phyloP scores from a whole-genome alignment of 1,284 basidiomycete genomes.

The Garcileccinum viscosum region DNA sequence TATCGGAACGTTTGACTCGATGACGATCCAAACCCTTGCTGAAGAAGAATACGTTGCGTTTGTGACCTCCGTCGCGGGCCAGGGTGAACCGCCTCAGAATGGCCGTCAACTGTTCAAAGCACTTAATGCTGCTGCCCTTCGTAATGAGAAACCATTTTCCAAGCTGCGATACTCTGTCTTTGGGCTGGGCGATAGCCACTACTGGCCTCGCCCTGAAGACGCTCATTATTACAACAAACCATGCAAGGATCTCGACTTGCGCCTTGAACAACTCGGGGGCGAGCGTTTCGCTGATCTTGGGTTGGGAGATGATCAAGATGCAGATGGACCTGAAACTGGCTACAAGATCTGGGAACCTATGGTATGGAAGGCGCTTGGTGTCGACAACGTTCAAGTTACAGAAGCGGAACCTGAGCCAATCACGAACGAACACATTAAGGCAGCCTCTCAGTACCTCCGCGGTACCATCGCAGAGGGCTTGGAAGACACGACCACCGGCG shows the following conservation, averaged over 20 bases:
- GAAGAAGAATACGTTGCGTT: conserved; percentile 87
- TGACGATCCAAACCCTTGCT: conserved; percentile 75
- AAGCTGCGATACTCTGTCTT: conserved; percentile 86
- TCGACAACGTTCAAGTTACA: conserved; percentile 87
- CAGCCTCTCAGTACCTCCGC: conserved; percentile 91
- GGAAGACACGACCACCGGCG: conserved; percentile 85
- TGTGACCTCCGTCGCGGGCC: conserved; percentile 96
- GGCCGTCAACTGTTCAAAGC: conserved; percentile 91
- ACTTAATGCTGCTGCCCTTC: conserved; percentile 69
- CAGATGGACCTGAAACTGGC: conserved; percentile 94
- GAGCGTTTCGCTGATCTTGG: conserved; percentile 78
- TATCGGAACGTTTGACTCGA: conserved; percentile 77
- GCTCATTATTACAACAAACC: conserved; percentile 99
- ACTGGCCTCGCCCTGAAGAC: conserved; percentile 98
- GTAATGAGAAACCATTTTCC: conserved; percentile 60
- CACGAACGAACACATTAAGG: conserved; percentile 99
- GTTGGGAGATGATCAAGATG: conserved; percentile 97
- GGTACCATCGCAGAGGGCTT: conserved; percentile 96
- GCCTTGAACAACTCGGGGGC: conserved; percentile 79
- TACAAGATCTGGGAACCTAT: conserved; percentile 95
- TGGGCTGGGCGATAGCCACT: conserved; percentile 97
- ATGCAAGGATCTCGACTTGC: conserved; percentile 86
- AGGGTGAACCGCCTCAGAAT: conserved; percentile 98
- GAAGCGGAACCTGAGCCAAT: conserved; percentile 97
- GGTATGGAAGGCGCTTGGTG: conserved; percentile 94